A percentile compares a stretch with the other conserved stretches of the same genome.
These are phyloP conservation scores for Pythium sp. DNA, from an alignment of 352 stramenopile genomes.

Conservation along the genomic window DNA sequence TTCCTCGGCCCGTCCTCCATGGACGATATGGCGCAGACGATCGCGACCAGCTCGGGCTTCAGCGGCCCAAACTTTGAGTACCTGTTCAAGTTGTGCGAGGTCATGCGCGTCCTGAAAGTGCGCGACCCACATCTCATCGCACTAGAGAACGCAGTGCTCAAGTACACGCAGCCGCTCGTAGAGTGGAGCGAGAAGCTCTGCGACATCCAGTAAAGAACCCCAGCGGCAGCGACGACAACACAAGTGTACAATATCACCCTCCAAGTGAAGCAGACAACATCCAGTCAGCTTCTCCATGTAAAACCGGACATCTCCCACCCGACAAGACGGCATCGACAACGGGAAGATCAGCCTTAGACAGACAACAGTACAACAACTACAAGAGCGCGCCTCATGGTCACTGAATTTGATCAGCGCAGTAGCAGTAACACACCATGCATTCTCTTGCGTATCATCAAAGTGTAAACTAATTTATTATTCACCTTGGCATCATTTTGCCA, in stretches of 20 bases:
- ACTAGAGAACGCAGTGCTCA: slow-evolving; percentile 70
- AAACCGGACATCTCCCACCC: not conserved
- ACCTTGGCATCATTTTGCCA: not conserved
- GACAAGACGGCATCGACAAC: not conserved
- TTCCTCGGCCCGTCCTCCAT: slow-evolving; percentile 74
- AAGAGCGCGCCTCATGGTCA: not conserved
- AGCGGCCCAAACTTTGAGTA: slow-evolving; percentile 88
- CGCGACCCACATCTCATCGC: slow-evolving; percentile 71
- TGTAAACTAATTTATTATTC: slow-evolving; percentile 9
- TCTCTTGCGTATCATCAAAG: not conserved
- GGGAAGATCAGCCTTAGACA: not conserved
- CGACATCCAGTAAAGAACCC: slow-evolving; percentile 6
- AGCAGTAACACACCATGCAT: not conserved
- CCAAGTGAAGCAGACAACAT: not conserved
- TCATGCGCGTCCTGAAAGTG: slow-evolving; percentile 78
- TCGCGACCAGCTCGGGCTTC: slow-evolving; percentile 64
- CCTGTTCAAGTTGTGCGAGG: slow-evolving; percentile 76
- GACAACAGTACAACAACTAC: not conserved
- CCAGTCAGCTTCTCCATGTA: slow-evolving; percentile 1
- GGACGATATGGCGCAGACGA: slow-evolving; percentile 78
- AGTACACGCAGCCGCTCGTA: slow-evolving; percentile 20
- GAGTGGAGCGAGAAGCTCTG: slow-evolving; percentile 9
- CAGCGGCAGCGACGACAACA: not conserved
- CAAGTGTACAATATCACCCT: not conserved
- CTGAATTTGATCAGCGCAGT: slow-evolving; percentile 10